These are phyloP conservation scores for Penicillium waksmanii DNA, from an alignment of 495 filamentous ascomycete genomes.

Conservation along the genomic window DNA sequence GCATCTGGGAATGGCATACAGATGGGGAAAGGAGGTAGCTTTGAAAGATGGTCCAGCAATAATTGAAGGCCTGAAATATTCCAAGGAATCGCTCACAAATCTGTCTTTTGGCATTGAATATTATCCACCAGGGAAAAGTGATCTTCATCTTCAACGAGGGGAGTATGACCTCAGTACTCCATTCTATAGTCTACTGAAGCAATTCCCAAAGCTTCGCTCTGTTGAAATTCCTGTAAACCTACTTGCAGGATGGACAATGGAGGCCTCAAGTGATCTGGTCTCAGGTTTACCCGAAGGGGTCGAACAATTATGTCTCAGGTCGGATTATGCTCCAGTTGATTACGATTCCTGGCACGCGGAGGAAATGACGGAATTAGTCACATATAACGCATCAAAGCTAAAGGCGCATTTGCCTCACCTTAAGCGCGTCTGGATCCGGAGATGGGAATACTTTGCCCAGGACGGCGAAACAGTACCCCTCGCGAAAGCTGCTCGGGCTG, in stretches of 20 bases:
- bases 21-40: conserved; percentile 15
- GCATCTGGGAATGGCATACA: conserved; percentile 17
- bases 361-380: conserved; percentile 1
- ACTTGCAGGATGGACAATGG: conserved; percentile 11
- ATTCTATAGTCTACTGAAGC: conserved; percentile 11
- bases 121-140: conserved; percentile 8
- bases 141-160: background rate
- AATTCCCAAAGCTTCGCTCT: conserved; percentile 10
- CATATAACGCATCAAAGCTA: conserved; percentile 9
- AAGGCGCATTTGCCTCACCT: conserved; percentile 3
- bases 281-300: conserved; percentile 5
- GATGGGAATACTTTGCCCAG: conserved; percentile 8
- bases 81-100: conserved; percentile 4
- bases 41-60: conserved; percentile 7
- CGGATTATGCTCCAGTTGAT: conserved; percentile 10
- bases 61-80: conserved; percentile 8
- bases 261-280: conserved; percentile 8
- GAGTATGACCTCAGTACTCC: conserved; percentile 8
- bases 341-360: background rate
- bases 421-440: conserved; percentile 3
- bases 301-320: conserved; percentile 10
- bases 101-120: conserved; percentile 12
- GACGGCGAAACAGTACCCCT: conserved; percentile 2
- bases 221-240: conserved; percentile 11
- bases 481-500: conserved; percentile 9